A percentile compares a stretch with the other conserved stretches of the same genome.
Evolutionary conservation across 768 basidiomycete species (phyloP).

Genomic region (Tulasnella sp.): DNA sequence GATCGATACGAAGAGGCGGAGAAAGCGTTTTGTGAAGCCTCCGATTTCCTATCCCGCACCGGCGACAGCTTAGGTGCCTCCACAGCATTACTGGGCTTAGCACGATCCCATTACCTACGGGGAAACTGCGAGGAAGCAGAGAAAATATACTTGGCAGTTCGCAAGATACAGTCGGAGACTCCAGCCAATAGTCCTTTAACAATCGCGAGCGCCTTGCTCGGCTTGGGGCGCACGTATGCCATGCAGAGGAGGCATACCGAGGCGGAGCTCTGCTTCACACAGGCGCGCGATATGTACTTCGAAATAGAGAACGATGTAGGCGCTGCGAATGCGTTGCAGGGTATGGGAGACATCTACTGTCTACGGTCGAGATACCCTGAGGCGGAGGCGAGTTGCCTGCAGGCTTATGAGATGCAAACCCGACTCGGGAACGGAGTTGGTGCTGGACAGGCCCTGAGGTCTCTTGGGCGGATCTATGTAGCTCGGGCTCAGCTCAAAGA

Average conservation of each 20-base stretch:
- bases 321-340: not conserved
- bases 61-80: not conserved
- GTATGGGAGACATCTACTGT: not conserved
- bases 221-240: not conserved
- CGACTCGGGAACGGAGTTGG: not conserved
- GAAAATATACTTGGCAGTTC: no score
- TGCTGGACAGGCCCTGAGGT: not conserved
- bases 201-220: not conserved
- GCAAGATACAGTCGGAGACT: no score
- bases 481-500: not conserved
- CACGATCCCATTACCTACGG: no score
- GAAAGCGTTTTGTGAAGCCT: no score
- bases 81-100: not conserved
- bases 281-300: not conserved
- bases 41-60: not conserved
- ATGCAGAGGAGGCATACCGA: not conserved
- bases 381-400: not conserved
- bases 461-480: not conserved
- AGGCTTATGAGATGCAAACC: not conserved
- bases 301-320: not conserved
- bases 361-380: not conserved
- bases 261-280: not conserved
- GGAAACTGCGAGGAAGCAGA: no score
- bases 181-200: no score
- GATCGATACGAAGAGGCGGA: no score